A percentile compares a stretch with the other conserved stretches of the same genome.
Conservation (phyloP, 345 rosid genomes). For the Linum usitatissimum region DNA sequence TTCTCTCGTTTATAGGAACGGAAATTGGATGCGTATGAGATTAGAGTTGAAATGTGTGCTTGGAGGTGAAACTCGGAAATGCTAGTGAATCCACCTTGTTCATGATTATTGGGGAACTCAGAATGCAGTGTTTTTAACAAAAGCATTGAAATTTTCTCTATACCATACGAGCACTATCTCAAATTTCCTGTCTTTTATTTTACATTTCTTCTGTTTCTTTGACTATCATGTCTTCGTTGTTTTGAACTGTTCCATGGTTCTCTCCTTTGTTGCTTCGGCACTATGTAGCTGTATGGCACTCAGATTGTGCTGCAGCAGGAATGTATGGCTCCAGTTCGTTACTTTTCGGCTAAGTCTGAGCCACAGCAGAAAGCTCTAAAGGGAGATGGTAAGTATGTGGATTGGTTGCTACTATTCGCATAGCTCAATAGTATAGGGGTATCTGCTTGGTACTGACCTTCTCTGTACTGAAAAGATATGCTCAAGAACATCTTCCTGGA, state of each 20-base stretch:
- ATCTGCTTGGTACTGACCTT: neutral
- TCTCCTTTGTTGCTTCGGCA: neutral
- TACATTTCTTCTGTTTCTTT: neutral
- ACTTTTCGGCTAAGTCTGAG: conserved; percentile 21
- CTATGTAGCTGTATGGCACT: conserved; percentile 45
- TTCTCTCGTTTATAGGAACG: too few species aligned
- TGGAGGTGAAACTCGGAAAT: too few species aligned
- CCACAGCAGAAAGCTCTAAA: conserved; percentile 59
- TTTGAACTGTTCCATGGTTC: neutral
- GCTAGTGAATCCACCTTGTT: neutral
- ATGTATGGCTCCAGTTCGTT: conserved; percentile 47
- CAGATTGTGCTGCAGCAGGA: conserved; percentile 39
- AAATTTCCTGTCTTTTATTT: neutral
- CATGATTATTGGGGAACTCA: neutral
- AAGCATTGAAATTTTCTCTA: neutral
- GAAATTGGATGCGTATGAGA: neutral
- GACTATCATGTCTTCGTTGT: neutral
- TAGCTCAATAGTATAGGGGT: too few species aligned
- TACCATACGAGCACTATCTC: neutral
- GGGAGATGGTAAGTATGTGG: conserved; percentile 69
- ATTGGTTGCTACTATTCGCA: too few species aligned
- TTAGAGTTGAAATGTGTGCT: neutral
- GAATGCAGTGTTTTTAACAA: neutral
- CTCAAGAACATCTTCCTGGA: conserved; percentile 83
- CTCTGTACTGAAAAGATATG: conserved; percentile 48